A percentile compares a stretch with the other conserved stretches of the same genome.
Evolutionary conservation across 768 basidiomycete genomes (phyloP).

Genomic region (Cubamyces lactineus): DNA sequence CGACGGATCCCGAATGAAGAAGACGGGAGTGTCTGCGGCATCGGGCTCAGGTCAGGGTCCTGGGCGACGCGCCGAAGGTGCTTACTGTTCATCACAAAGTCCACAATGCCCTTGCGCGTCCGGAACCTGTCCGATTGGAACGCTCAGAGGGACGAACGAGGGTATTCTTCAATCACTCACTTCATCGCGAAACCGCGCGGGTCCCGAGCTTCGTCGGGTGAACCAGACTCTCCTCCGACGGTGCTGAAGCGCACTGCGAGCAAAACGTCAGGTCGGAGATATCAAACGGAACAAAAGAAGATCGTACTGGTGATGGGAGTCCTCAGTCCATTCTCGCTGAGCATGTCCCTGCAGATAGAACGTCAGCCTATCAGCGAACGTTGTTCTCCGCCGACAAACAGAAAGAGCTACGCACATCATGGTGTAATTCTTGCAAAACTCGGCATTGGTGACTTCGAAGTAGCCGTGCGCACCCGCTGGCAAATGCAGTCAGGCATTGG

Average conservation of each 20-base stretch:
- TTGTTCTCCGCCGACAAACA: conserved; percentile 24
- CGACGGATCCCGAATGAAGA: conserved; percentile 50
- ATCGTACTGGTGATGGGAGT: conserved; percentile 38
- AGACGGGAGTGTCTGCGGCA: conserved; percentile 49
- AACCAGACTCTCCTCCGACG: conserved; percentile 55
- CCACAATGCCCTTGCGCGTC: conserved; percentile 43
- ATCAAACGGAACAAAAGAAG: neutral
- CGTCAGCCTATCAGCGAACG: conserved; percentile 14
- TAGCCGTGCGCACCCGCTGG: conserved; percentile 51
- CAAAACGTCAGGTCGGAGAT: neutral
- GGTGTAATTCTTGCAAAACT: conserved; percentile 39
- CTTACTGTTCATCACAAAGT: conserved; percentile 39
- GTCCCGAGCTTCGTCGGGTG: conserved; percentile 52
- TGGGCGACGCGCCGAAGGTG: neutral
- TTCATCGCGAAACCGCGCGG: conserved; percentile 57
- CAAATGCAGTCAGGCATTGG: too few species aligned
- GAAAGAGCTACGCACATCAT: conserved; percentile 34
- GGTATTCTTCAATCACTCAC: conserved; percentile 36
- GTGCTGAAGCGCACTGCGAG: conserved; percentile 55
- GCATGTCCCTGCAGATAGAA: conserved; percentile 37
- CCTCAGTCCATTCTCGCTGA: conserved; percentile 39
- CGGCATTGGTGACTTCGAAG: conserved; percentile 56
- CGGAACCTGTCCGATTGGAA: conserved; percentile 33
- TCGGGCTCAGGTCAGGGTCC: neutral
- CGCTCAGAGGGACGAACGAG: neutral